Conservation (phyloP, 2,329 filamentous ascomycete species). For the Colletotrichum agaves region DNA sequence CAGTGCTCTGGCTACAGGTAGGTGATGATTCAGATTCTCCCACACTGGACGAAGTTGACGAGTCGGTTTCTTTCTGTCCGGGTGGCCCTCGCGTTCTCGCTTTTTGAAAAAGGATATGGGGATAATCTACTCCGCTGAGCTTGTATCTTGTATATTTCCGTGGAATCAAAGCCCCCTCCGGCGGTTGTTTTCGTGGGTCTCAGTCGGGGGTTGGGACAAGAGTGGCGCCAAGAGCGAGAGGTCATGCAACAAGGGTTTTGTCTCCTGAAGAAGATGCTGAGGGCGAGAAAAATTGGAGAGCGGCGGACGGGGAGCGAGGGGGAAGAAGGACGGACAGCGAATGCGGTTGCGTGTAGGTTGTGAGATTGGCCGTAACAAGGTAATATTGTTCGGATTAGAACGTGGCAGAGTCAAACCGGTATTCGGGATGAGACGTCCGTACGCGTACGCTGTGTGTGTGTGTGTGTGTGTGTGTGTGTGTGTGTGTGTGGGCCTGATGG, state of each 20-base stretch:
- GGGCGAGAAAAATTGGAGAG: background rate
- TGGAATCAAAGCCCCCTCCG: slow-evolving; percentile 5
- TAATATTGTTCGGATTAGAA: background rate
- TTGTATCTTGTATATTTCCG: background rate
- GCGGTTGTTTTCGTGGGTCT: background rate
- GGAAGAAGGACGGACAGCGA: background rate
- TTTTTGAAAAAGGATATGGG: background rate
- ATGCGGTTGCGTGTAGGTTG: background rate
- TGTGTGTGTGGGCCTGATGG: too few relatives aligned
- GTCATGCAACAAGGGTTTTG: background rate
- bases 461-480: too few relatives aligned
- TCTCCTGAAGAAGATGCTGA: background rate
- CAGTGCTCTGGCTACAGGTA: background rate
- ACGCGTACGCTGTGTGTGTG: background rate
- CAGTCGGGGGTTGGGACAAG: background rate
- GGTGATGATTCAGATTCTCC: background rate
- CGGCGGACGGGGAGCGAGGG: background rate
- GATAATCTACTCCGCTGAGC: background rate
- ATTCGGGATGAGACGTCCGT: background rate
- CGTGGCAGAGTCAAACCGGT: background rate
- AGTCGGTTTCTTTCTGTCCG: slow-evolving; percentile 6
- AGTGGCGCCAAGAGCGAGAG: background rate
- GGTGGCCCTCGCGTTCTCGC: slow-evolving; percentile 3
- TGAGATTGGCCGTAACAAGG: background rate
- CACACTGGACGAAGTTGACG: background rate